Percentiles rank a stretch among this genome's conserved stretches.
phyloP scores from a whole-genome alignment of 257 asterid genomes.

The Petrea volubilis region DNA sequence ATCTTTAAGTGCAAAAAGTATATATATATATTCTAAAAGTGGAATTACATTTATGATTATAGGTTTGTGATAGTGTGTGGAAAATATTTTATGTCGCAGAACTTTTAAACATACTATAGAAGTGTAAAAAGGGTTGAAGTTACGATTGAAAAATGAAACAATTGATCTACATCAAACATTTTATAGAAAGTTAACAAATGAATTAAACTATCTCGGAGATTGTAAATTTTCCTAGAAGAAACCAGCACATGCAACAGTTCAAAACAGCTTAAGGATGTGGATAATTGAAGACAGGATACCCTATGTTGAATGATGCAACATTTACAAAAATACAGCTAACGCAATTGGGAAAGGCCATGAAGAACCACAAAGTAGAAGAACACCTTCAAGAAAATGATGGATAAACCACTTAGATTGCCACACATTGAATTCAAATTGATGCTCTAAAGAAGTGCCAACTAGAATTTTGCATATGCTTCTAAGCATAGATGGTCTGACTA shows the following conservation, averaged over 20 bases:
- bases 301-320: not conserved
- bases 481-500: not conserved
- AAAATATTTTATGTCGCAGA: not conserved
- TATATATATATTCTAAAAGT: not conserved
- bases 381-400: not conserved
- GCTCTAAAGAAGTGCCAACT: not conserved
- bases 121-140: not conserved
- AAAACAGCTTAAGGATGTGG: not conserved
- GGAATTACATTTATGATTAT: not conserved
- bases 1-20: not conserved
- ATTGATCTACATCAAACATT: not conserved
- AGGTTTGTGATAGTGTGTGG: too few relatives aligned
- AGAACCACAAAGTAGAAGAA: constrained; percentile 10
- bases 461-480: not conserved
- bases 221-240: not conserved
- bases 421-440: not conserved
- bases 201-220: not conserved
- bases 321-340: not conserved
- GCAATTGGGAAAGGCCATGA: not conserved
- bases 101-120: not conserved
- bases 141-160: not conserved
- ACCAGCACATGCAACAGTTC: not conserved
- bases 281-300: not conserved
- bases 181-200: not conserved
- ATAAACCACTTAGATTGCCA: not conserved